These are phyloP conservation scores for Scenedesmus sp. DNA, from an alignment of 163 green algal species.

Conservation along the genomic window DNA sequence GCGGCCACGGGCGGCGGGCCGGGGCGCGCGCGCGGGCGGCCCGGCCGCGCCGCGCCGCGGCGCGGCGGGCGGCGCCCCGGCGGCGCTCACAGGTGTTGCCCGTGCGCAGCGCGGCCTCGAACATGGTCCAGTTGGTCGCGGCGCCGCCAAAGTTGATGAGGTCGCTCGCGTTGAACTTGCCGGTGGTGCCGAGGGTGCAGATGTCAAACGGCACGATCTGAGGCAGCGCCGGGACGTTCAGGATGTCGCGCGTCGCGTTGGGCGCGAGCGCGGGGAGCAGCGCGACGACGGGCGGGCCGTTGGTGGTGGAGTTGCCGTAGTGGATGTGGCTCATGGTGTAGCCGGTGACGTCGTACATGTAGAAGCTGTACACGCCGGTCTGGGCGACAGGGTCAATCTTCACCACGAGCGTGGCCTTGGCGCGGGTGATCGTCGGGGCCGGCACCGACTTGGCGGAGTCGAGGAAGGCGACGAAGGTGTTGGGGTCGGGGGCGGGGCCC, in stretches of 20 bases:
- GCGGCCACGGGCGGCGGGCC: no score
- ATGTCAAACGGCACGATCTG: not conserved
- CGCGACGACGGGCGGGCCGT: not conserved
- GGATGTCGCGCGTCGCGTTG: not conserved
- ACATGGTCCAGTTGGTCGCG: not conserved
- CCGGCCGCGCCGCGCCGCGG: no score
- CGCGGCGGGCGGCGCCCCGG: no score
- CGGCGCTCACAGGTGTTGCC: not conserved
- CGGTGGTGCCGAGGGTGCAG: not conserved
- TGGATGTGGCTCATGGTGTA: conserved; percentile 20
- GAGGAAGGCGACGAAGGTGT: not conserved
- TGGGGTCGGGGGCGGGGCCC: no score
- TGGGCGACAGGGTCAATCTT: not conserved
- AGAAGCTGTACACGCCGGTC: not conserved
- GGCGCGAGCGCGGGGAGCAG: not conserved
- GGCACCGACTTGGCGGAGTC: not conserved
- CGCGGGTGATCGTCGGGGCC: not conserved
- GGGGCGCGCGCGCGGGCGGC: no score
- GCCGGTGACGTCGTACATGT: not conserved
- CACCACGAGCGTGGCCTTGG: not conserved
- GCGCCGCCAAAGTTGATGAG: not conserved
- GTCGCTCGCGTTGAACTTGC: not conserved
- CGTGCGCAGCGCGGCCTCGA: not conserved
- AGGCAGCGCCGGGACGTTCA: not conserved
- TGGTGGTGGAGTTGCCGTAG: not conserved